Conservation (phyloP, 805 yeast genomes). For the Zygosaccharomyces bisporus region DNA sequence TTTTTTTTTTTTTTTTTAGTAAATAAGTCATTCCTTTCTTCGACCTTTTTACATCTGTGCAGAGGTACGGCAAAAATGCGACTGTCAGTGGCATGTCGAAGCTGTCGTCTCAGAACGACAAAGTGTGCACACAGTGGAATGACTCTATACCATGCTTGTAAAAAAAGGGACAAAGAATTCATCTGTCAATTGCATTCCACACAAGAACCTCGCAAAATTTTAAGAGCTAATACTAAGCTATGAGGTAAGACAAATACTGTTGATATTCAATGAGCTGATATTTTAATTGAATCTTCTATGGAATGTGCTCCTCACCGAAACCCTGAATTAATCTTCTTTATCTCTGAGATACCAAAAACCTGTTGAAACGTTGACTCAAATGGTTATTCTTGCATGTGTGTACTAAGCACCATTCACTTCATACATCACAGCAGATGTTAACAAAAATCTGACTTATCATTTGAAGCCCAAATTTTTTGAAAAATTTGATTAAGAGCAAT, state of each 20-base stretch:
- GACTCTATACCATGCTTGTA: slow-evolving; percentile 3
- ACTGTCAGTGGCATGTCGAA: slow-evolving; percentile 4
- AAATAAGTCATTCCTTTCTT: not conserved
- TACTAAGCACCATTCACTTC: slow-evolving; percentile 3
- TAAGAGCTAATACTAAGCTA: not conserved
- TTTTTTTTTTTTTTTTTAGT: no score
- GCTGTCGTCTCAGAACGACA: slow-evolving; percentile 5
- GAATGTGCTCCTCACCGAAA: slow-evolving; percentile 1
- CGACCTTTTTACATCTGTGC: no score
- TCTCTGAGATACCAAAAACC: slow-evolving; percentile 2
- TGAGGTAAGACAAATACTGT: not conserved
- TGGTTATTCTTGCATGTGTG: slow-evolving; percentile 1
- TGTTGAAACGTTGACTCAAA: not conserved
- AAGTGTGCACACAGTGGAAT: slow-evolving; percentile 4
- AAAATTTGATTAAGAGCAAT: not conserved
- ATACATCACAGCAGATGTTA: not conserved
- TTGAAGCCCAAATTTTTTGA: not conserved
- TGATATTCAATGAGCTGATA: not conserved
- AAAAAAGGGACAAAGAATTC: not conserved
- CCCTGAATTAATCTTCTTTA: slow-evolving; percentile 3
- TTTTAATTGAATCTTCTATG: not conserved
- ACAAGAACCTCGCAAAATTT: slow-evolving; percentile 1
- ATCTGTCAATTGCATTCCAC: slow-evolving; percentile 4
- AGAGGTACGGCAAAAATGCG: slow-evolving; percentile 1
- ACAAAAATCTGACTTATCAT: not conserved